These are phyloP conservation scores for Lachnellula occidentalis DNA, from an alignment of 2,329 filamentous ascomycete genomes.

Conservation along the genomic window DNA sequence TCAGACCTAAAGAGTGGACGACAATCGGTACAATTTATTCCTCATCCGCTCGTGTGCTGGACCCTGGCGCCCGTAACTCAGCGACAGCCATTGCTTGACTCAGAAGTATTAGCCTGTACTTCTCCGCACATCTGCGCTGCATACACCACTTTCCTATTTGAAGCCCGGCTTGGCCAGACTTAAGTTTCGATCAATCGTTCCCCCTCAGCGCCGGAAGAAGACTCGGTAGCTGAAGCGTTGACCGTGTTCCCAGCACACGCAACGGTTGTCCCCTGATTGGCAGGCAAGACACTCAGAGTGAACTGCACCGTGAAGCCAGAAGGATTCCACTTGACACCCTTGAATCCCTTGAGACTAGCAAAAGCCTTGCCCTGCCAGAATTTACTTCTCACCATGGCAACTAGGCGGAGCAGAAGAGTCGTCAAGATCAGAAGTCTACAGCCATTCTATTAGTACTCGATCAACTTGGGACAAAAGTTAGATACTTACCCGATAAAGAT, in stretches of 20 bases:
- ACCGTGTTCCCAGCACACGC: background rate
- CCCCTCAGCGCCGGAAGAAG: background rate
- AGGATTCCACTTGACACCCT: background rate
- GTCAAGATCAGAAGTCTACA: background rate
- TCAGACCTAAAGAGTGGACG: too few relatives aligned
- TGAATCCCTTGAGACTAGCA: background rate
- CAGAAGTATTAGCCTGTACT: too few relatives aligned
- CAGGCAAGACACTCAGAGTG: background rate
- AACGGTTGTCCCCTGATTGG: background rate
- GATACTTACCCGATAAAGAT: conserved; percentile 7
- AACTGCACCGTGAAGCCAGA: background rate
- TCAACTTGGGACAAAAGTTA: background rate
- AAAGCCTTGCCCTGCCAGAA: conserved; percentile 1
- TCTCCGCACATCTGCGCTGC: too few relatives aligned
- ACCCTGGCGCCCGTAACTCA: too few relatives aligned
- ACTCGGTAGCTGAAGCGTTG: background rate
- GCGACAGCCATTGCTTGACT: too few relatives aligned
- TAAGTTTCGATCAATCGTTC: background rate
- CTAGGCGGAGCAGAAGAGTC: background rate
- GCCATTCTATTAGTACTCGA: background rate
- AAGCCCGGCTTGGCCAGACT: background rate
- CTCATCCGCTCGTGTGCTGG: too few relatives aligned
- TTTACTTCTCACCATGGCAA: background rate
- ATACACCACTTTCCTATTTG: background rate
- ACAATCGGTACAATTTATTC: too few relatives aligned